phyloP scores from a whole-genome alignment of 371 early-diverging fungal genomes.

The Mortierella sp. region DNA sequence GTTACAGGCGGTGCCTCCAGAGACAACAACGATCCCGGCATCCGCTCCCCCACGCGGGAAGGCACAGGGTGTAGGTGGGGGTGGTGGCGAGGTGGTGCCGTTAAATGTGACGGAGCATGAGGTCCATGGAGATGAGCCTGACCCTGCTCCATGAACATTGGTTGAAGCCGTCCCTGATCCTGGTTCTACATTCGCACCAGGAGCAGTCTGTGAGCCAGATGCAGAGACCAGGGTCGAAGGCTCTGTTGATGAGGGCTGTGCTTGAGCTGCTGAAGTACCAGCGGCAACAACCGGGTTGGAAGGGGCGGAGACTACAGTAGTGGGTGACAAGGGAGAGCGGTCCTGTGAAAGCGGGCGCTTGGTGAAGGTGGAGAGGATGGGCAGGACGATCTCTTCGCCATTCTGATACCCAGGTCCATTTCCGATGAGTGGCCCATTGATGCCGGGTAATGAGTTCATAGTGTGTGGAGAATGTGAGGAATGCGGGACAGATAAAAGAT shows the following conservation, averaged over 20 bases:
- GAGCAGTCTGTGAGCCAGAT: neutral
- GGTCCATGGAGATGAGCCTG: slow-evolving; percentile 2
- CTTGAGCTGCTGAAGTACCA: neutral
- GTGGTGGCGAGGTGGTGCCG: neutral
- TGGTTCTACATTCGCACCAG: neutral
- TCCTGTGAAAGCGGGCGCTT: slow-evolving; percentile 6
- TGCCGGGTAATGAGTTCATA: slow-evolving; percentile 25
- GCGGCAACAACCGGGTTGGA: too few species aligned
- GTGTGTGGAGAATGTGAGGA: neutral
- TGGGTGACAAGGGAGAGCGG: slow-evolving; percentile 16
- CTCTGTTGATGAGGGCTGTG: neutral
- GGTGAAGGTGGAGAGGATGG: slow-evolving; percentile 44
- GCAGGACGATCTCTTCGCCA: slow-evolving; percentile 43
- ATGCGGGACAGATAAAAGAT: neutral
- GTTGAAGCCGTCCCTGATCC: neutral
- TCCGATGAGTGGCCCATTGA: slow-evolving; percentile 41
- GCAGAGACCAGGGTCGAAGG: neutral
- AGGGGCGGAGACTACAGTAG: neutral
- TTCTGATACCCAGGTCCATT: slow-evolving; percentile 52
- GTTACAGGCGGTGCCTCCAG: slow-evolving; percentile 81
- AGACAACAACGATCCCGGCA: slow-evolving; percentile 66
- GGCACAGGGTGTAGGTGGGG: neutral
- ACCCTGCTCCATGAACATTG: neutral
- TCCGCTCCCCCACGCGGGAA: slow-evolving; percentile 46
- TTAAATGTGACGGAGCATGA: neutral